Evolutionary conservation across 2,329 filamentous ascomycete species (phyloP), one percentile per base, ranked within the genome.

Genomic region (Pseudogymnoascus sp.): DNA sequence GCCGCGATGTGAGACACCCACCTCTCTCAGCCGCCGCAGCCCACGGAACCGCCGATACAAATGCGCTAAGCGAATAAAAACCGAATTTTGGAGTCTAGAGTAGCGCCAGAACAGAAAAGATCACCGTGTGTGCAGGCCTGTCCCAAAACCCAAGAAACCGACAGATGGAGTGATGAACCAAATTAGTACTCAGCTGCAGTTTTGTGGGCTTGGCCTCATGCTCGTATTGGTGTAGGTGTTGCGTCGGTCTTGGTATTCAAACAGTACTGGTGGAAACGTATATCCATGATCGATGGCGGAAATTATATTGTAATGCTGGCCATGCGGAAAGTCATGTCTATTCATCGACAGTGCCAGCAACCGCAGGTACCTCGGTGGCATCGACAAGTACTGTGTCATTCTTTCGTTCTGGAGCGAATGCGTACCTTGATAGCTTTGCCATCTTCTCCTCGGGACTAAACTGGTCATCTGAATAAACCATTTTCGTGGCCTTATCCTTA

Each of bases 391-490:
- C 59, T 69, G 68, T 66, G 68, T 73, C 70, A 71, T 67, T 67
- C 66, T 72, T 72, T 69, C 65, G 68, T 65, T 71, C 70, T 70
- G 81, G 82, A 71, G 79, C 78, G 74, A 84, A 89, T 69, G 87
- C 85, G 78, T 95, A 96, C 75, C 85, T 87, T 65, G 89, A 80
- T 77, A 94, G 78, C 71, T 79, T 77, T 29, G 91, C 88, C 90
- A 96, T 92, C 76, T 87, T 91, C 81, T 96, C 92, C 78, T 97
- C 92, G 1, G 91, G 90, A 70, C 90, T 94, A 70, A 86, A 78
- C 63, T 89, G 87, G 60, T 88, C 85, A 72, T 95, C 90, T 65
- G 86, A 86, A 77, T 94, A 96, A 31, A 96, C 80, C 83, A 96
- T 87, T 73, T 84, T 83, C 71, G 86, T 87, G 72, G 86, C 84